Percentiles rank a stretch among this genome's conserved stretches.
Conservation (phyloP, 345 rosid species). For the Eucalyptus marginata region DNA sequence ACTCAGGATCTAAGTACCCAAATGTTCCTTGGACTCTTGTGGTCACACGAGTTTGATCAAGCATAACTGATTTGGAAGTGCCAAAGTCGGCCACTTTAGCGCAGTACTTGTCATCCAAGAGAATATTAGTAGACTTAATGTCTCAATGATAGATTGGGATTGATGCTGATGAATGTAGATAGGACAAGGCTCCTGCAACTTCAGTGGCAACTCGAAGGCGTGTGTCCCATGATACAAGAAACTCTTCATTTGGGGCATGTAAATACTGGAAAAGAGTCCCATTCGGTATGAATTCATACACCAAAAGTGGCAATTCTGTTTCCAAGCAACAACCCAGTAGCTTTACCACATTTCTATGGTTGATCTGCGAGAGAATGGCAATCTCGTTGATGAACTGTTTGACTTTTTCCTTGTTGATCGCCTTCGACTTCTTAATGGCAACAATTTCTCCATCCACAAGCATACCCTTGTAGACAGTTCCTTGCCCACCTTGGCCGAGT, state of each 20-base stretch:
- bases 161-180: not conserved
- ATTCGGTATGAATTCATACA: not conserved
- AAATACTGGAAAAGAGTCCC: not conserved
- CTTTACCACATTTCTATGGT: not conserved
- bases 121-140: not conserved
- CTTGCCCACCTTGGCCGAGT: not conserved
- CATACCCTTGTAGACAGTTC: constrained; percentile 2
- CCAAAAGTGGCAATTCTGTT: not conserved
- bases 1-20: not conserved
- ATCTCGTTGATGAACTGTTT: not conserved
- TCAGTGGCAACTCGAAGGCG: not conserved
- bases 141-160: not conserved
- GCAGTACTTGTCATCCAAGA: not conserved
- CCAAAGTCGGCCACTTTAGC: not conserved
- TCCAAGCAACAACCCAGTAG: not conserved
- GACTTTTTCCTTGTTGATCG: not conserved
- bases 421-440: not conserved
- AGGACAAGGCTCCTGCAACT: not conserved
- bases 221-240: not conserved
- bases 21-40: not conserved
- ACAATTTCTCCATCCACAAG: not conserved
- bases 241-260: not conserved
- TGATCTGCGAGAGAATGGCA: not conserved
- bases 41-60: not conserved
- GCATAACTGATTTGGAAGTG: not conserved